Percentiles rank a stretch among this genome's conserved stretches.
Evolutionary conservation across 495 filamentous ascomycete genomes (phyloP).

Genomic region (Aspergillus sparsus): DNA sequence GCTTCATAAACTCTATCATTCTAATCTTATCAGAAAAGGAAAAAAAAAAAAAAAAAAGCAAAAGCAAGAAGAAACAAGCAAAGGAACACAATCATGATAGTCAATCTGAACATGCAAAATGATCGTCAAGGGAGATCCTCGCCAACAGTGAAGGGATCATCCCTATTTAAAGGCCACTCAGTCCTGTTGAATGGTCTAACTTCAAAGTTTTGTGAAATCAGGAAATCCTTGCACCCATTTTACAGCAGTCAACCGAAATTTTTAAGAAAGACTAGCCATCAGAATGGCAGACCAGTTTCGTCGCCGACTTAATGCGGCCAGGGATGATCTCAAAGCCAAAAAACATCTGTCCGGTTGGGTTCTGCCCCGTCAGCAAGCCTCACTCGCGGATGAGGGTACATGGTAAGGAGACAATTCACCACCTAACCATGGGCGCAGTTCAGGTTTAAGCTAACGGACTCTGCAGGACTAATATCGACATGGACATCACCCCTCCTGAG

Average conservation of each 20-base stretch:
- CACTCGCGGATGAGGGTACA: constrained; percentile 11
- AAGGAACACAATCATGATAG: too few species aligned
- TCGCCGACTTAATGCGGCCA: background rate
- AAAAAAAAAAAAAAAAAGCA: too few species aligned
- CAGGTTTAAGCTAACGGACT: background rate
- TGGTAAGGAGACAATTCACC: background rate
- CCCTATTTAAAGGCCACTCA: too few species aligned
- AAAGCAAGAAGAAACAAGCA: too few species aligned
- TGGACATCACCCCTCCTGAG: constrained; percentile 9
- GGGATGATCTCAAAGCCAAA: constrained; percentile 1
- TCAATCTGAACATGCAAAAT: too few species aligned
- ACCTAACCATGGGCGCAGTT: background rate
- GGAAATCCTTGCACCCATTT: background rate
- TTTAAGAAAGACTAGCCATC: background rate
- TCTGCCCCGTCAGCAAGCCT: constrained; percentile 5
- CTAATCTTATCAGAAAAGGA: too few species aligned
- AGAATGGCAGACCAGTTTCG: constrained; percentile 5
- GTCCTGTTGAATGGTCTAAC: too few species aligned
- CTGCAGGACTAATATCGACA: constrained; percentile 12
- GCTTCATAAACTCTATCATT: too few species aligned
- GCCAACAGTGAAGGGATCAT: too few species aligned
- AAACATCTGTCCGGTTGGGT: constrained; percentile 5
- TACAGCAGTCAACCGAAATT: too few species aligned
- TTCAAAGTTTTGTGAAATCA: background rate
- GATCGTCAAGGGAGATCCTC: too few species aligned